Percentiles rank a stretch among this genome's conserved stretches.
Conservation (phyloP, 768 basidiomycete genomes). For the Cubamyces lactineus region DNA sequence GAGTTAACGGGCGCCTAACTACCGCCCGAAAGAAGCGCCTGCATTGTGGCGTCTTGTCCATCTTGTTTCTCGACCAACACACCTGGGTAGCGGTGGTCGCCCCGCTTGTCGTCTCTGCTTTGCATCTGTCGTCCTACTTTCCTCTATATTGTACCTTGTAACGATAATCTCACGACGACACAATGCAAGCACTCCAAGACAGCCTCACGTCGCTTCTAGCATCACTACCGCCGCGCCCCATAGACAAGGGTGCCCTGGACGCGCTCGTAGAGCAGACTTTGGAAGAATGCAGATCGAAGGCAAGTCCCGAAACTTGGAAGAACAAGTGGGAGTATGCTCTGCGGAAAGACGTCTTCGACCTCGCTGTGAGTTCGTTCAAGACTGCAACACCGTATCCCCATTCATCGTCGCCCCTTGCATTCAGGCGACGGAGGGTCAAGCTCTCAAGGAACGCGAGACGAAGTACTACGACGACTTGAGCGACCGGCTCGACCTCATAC, state of each 20-base stretch:
- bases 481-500: slow-evolving; percentile 69
- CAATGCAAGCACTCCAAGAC: slow-evolving; percentile 57
- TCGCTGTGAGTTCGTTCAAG: slow-evolving; percentile 57
- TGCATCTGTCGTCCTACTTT: background rate
- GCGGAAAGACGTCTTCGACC: slow-evolving; percentile 68
- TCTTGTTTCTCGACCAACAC: background rate
- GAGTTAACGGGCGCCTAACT: background rate
- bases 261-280: slow-evolving; percentile 53
- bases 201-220: slow-evolving; percentile 53
- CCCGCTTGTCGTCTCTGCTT: background rate
- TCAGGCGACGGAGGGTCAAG: slow-evolving; percentile 70
- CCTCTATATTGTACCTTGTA: background rate
- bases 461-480: slow-evolving; percentile 65
- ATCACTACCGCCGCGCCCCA: slow-evolving; percentile 54
- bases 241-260: slow-evolving; percentile 50
- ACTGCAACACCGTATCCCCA: background rate
- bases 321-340: slow-evolving; percentile 77
- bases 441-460: slow-evolving; percentile 53
- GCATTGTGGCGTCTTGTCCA: background rate
- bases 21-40: background rate
- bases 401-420: background rate
- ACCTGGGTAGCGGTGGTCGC: background rate
- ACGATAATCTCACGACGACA: background rate
- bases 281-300: slow-evolving; percentile 42
- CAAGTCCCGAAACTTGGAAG: slow-evolving; percentile 61